Evolutionary conservation across 2,329 filamentous ascomycete genomes (phyloP), one percentile per base, ranked within the genome.

Genomic region (Microdochium bolleyi): DNA sequence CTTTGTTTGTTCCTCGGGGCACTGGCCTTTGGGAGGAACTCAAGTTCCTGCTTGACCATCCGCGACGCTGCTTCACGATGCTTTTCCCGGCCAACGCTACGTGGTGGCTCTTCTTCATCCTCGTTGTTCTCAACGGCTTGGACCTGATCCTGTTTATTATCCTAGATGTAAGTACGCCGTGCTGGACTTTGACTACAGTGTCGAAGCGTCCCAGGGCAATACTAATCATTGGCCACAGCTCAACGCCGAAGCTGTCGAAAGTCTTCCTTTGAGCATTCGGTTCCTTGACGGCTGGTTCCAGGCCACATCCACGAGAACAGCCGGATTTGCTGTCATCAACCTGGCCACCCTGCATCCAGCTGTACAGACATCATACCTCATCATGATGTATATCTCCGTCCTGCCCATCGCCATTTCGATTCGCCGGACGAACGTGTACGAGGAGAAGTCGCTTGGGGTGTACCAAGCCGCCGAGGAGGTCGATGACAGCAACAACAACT

Each of bases 371-470:
- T 89, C 91, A 24, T 97, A 96, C 72, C 76, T 97, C 70, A 85
- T 97, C 69, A 97, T 97, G 94, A 97, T 97, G 94, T 97, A 97
- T 70, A 96, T 97, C 56, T 96, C 92, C 54, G 89, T 96, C 55
- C 95, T 96, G 61, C 92, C 92, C 4, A 95, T 97, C 61, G 92
- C 94, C 65, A 97, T 97, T 62, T 94, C 89, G 7, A 88, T 97
- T 61, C 90, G 92, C 51, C 80, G 89, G 58, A 96, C 92, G 54
- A 97, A 97, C 66, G 92, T 96, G 2, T 97, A 97, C 73, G 92
- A 96, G 69, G 92, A 97, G 66, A 89, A 86, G 58, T 89, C 85
- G 0, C 79, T 94, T 0, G 89, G 89, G 4, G 83, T 95, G 27
- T 91, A 87, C 63, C 74, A 73, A 50, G 72, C 71, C 21, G 64